phyloP scores from a whole-genome alignment of 768 basidiomycete species.

The Ramaria sp. region DNA sequence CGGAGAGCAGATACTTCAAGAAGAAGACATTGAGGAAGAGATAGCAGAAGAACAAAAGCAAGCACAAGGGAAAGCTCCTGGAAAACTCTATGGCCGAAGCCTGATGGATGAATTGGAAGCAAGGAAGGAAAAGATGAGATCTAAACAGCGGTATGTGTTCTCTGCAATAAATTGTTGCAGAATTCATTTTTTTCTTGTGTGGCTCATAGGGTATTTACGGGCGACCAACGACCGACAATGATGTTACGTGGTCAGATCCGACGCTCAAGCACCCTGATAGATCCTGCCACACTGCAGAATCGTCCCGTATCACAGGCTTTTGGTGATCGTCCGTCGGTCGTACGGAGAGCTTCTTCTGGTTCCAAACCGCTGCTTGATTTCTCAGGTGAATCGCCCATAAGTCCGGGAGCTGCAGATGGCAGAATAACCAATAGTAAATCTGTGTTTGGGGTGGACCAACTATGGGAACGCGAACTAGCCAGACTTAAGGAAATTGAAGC shows the following conservation, averaged over 20 bases:
- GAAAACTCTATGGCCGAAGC: slow-evolving; percentile 78
- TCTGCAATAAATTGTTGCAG: not conserved
- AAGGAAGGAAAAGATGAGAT: slow-evolving; percentile 73
- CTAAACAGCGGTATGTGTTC: slow-evolving; percentile 61
- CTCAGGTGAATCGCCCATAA: slow-evolving; percentile 32
- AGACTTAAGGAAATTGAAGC: slow-evolving; percentile 74
- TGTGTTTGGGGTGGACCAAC: slow-evolving; percentile 89
- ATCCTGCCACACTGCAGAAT: slow-evolving; percentile 46
- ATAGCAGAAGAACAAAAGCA: slow-evolving; percentile 26
- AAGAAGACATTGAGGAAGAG: slow-evolving; percentile 24
- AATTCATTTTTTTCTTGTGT: not conserved
- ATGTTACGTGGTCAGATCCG: slow-evolving; percentile 58
- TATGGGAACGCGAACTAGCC: slow-evolving; percentile 83
- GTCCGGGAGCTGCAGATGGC: slow-evolving; percentile 17
- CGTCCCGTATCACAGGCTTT: slow-evolving; percentile 36
- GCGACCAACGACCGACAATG: slow-evolving; percentile 87
- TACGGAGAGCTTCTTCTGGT: slow-evolving; percentile 39
- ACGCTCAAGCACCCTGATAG: slow-evolving; percentile 61
- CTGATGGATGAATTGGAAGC: slow-evolving; percentile 84
- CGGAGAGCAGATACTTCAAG: slow-evolving; percentile 62
- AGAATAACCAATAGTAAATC: slow-evolving; percentile 42
- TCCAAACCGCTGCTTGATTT: slow-evolving; percentile 60
- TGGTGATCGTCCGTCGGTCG: slow-evolving; percentile 28
- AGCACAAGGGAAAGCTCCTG: slow-evolving; percentile 43
- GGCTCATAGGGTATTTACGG: slow-evolving; percentile 64